phyloP scores from a whole-genome alignment of 1,284 basidiomycete genomes.

The Ceratorhiza oryzae-sativae region DNA sequence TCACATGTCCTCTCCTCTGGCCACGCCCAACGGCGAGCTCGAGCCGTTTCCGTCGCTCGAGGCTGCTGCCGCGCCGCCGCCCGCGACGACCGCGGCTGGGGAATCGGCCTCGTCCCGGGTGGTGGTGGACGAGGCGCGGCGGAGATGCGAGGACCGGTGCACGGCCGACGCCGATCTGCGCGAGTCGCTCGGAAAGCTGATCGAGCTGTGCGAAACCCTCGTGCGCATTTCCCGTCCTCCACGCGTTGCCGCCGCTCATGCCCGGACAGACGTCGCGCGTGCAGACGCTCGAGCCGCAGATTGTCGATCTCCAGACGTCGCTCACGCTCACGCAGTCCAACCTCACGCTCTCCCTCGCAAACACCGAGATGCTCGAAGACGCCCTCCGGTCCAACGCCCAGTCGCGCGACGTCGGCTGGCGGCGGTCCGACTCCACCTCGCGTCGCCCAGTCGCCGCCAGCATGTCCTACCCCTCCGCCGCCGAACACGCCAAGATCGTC shows the following conservation, averaged over 20 bases:
- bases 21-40: neutral
- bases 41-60: slow-evolving; percentile 7
- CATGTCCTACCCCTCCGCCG: slow-evolving; percentile 1
- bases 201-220: slow-evolving; percentile 23
- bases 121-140: slow-evolving; percentile 1
- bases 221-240: slow-evolving; percentile 1
- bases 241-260: neutral
- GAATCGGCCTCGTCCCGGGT: neutral
- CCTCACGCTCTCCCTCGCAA: slow-evolving; percentile 82
- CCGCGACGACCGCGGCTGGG: neutral
- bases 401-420: slow-evolving; percentile 70
- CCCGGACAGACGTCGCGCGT: slow-evolving; percentile 49
- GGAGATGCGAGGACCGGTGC: slow-evolving; percentile 9
- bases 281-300: slow-evolving; percentile 42
- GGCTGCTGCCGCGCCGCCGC: neutral
- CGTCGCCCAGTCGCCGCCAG: slow-evolving; percentile 15
- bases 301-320: slow-evolving; percentile 69
- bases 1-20: slow-evolving; percentile 12
- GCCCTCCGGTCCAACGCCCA: slow-evolving; percentile 66
- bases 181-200: slow-evolving; percentile 23
- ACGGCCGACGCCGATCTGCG: slow-evolving; percentile 3
- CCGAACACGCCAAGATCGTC: slow-evolving; percentile 23
- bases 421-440: slow-evolving; percentile 52
- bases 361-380: slow-evolving; percentile 93
- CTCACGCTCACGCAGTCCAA: slow-evolving; percentile 86